These are phyloP conservation scores for Punctularia strigosozonata DNA, from an alignment of 768 basidiomycete species.

Conservation along the genomic window DNA sequence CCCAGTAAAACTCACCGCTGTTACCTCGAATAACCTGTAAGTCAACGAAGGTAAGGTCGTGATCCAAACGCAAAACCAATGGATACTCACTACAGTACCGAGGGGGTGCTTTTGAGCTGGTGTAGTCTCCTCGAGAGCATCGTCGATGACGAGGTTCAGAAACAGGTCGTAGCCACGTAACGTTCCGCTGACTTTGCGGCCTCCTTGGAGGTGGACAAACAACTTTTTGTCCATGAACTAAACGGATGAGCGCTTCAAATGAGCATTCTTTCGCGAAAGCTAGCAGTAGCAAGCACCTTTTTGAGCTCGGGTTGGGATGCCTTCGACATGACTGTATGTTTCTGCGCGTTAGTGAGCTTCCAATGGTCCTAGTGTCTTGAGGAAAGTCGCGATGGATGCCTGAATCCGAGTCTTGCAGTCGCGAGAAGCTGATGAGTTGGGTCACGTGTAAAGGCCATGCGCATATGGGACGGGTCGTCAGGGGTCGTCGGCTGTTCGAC, in stretches of 20 bases:
- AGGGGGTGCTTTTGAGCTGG: slow-evolving; percentile 85
- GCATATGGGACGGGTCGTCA: too few relatives aligned
- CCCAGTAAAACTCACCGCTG: too few relatives aligned
- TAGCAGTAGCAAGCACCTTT: slow-evolving; percentile 63
- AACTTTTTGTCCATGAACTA: slow-evolving; percentile 99
- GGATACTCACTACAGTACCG: slow-evolving; percentile 73
- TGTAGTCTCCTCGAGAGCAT: slow-evolving; percentile 83
- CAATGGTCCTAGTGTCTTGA: too few relatives aligned
- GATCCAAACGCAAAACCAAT: slow-evolving; percentile 2
- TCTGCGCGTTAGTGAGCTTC: too few relatives aligned
- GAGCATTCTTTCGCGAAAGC: too few relatives aligned
- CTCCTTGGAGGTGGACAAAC: slow-evolving; percentile 88
- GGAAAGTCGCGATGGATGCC: too few relatives aligned
- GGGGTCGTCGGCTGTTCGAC: too few relatives aligned
- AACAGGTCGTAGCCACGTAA: slow-evolving; percentile 98
- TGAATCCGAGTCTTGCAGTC: too few relatives aligned
- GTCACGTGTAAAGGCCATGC: too few relatives aligned
- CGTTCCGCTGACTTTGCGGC: slow-evolving; percentile 90
- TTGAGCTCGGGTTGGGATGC: slow-evolving; percentile 96
- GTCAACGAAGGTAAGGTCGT: slow-evolving; percentile 4
- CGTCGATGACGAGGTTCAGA: slow-evolving; percentile 95
- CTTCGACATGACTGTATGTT: too few relatives aligned
- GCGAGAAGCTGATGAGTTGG: too few relatives aligned
- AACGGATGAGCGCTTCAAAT: slow-evolving; percentile 1
- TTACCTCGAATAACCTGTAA: slow-evolving; percentile 89